These are phyloP conservation scores for Madurella fahalii DNA, from an alignment of 2,329 filamentous ascomycete species.

Conservation along the genomic window DNA sequence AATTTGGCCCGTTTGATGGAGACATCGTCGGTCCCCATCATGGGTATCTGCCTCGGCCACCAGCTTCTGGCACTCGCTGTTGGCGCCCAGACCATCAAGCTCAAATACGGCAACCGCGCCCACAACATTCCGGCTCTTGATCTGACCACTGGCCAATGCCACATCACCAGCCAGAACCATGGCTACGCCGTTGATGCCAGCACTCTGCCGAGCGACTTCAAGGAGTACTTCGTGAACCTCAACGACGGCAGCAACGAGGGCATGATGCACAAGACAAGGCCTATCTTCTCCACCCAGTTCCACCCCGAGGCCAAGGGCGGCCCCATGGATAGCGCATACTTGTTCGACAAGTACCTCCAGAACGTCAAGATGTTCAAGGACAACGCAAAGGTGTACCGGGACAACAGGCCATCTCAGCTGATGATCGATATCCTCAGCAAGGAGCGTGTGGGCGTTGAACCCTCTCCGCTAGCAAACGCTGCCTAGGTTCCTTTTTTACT, in stretches of 20 bases:
- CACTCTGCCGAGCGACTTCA: constrained; percentile 81
- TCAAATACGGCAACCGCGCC: constrained; percentile 98
- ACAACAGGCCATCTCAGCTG: constrained; percentile 81
- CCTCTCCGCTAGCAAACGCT: constrained; percentile 53
- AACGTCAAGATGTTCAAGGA: constrained; percentile 88
- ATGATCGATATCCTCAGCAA: constrained; percentile 88
- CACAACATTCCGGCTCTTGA: constrained; percentile 98
- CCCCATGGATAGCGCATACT: constrained; percentile 89
- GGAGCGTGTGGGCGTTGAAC: constrained; percentile 88
- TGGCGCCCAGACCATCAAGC: constrained; percentile 87
- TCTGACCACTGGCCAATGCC: constrained; percentile 91
- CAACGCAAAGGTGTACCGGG: constrained; percentile 71
- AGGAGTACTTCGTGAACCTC: constrained; percentile 97
- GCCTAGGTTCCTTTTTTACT: constrained; percentile 31
- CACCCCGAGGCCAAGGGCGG: constrained; percentile 98
- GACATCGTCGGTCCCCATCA: constrained; percentile 83
- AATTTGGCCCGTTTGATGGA: constrained; percentile 89
- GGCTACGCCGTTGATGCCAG: constrained; percentile 89
- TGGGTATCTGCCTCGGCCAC: constrained; percentile 97
- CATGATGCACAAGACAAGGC: constrained; percentile 91
- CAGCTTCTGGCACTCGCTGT: constrained; percentile 88
- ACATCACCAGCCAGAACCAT: constrained; percentile 98
- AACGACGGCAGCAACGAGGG: constrained; percentile 98
- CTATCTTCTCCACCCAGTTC: constrained; percentile 98
- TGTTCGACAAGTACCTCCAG: constrained; percentile 95